Evolutionary conservation across 371 early-diverging fungal genomes (phyloP).

Genomic region (Haplosporangium sp.): DNA sequence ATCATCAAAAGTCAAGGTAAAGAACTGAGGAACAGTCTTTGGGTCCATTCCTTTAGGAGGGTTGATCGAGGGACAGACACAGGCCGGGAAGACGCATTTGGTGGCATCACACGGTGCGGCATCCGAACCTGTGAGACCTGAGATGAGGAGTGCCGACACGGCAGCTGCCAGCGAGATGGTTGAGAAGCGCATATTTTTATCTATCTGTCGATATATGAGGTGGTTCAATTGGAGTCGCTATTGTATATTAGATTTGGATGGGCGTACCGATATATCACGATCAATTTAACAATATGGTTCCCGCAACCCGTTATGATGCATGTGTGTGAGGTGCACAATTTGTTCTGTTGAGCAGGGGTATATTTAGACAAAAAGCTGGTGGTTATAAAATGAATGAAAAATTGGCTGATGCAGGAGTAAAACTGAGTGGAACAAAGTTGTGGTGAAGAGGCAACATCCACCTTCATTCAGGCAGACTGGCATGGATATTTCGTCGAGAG

Average conservation of each 20-base stretch:
- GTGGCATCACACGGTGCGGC: constrained; percentile 70
- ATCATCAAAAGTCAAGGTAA: constrained; percentile 79
- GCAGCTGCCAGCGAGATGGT: constrained; percentile 43
- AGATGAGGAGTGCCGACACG: constrained; percentile 32
- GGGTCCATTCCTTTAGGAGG: constrained; percentile 69
- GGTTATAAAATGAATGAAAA: too few species aligned
- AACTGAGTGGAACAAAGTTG: too few species aligned
- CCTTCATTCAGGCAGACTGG: too few species aligned
- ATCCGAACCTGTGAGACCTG: constrained; percentile 14
- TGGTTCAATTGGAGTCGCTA: background rate
- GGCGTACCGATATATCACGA: too few species aligned
- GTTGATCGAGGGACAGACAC: constrained; percentile 70
- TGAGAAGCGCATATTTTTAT: constrained; percentile 29
- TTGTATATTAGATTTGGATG: constrained; percentile 9
- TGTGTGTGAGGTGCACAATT: too few species aligned
- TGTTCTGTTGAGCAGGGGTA: too few species aligned
- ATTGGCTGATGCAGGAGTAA: too few species aligned
- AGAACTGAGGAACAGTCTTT: constrained; percentile 78
- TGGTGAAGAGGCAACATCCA: too few species aligned
- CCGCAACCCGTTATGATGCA: too few species aligned
- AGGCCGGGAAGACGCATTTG: constrained; percentile 72
- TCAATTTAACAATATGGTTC: too few species aligned
- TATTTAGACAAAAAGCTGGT: too few species aligned
- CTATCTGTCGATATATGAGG: background rate
- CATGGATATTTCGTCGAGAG: too few species aligned